These are phyloP conservation scores for Ascochyta lentis DNA, from an alignment of 2,329 filamentous ascomycete species.

Conservation along the genomic window DNA sequence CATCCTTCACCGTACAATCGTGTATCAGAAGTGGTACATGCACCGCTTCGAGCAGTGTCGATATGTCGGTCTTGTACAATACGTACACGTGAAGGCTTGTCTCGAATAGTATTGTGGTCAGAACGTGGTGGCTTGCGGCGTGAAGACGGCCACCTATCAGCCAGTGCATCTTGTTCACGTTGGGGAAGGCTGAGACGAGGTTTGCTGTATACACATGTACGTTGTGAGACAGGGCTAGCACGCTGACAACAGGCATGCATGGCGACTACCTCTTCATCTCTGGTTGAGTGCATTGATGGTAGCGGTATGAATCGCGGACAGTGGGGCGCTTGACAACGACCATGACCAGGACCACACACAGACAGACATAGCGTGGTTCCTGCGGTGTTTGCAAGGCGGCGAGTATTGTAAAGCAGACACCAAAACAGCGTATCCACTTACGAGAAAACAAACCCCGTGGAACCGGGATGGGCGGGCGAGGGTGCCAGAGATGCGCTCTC, in stretches of 20 bases:
- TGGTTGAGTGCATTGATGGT: conserved; percentile 16
- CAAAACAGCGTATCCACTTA: not conserved
- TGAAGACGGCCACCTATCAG: too few relatives aligned
- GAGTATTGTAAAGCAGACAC: conserved; percentile 1
- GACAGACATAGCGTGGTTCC: conserved; percentile 5
- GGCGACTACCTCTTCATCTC: conserved; percentile 1
- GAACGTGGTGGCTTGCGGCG: not conserved
- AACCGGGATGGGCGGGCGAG: conserved; percentile 1
- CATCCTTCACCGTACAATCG: conserved; percentile 16
- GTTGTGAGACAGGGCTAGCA: conserved; percentile 5
- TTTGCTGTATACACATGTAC: not conserved
- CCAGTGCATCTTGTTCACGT: too few relatives aligned
- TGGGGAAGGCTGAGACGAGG: not conserved
- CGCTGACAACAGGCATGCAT: conserved; percentile 1
- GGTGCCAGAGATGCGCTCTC: not conserved
- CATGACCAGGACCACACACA: not conserved
- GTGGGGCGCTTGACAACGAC: conserved; percentile 15
- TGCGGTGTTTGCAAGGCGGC: conserved; percentile 1
- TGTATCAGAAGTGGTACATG: conserved; percentile 1
- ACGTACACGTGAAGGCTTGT: not conserved
- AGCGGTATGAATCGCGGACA: conserved; percentile 14
- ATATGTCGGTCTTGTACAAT: too few relatives aligned
- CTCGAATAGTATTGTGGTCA: not conserved
- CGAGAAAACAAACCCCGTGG: conserved; percentile 2
- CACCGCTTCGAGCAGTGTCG: not conserved